These are phyloP conservation scores for Saccharomycopsis fodiens DNA, from an alignment of 805 yeast species.

Conservation along the genomic window DNA sequence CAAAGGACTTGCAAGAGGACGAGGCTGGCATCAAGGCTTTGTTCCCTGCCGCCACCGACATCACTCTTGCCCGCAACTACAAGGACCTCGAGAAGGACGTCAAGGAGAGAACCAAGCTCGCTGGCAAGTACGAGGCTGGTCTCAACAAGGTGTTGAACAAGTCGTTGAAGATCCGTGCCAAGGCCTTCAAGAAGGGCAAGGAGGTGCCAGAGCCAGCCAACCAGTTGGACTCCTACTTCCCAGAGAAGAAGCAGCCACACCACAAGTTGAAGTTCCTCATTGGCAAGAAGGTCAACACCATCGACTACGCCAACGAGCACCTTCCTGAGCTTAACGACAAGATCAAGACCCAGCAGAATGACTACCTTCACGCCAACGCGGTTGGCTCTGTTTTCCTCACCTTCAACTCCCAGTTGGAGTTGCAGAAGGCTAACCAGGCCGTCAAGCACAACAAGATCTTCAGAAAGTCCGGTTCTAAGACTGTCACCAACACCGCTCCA, in stretches of 20 bases:
- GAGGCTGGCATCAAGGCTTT: conserved; percentile 46
- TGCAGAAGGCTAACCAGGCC: conserved; percentile 86
- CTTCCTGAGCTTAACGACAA: conserved; percentile 63
- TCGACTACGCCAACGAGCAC: conserved; percentile 61
- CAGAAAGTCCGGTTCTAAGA: conserved; percentile 39
- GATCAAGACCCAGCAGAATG: conserved; percentile 50
- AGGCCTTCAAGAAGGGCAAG: conserved; percentile 50
- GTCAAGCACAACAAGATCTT: conserved; percentile 43
- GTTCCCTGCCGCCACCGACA: conserved; percentile 54
- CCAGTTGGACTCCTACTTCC: conserved; percentile 54
- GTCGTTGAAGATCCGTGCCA: conserved; percentile 48
- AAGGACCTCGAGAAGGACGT: conserved; percentile 46
- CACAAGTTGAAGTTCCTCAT: conserved; percentile 63
- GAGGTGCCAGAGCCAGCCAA: conserved; percentile 49
- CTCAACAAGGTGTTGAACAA: conserved; percentile 52
- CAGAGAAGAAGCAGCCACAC: conserved; percentile 73
- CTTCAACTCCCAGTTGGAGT: conserved; percentile 77
- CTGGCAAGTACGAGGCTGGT: conserved; percentile 57
- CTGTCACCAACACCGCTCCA: conserved; percentile 62
- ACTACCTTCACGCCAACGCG: conserved; percentile 43
- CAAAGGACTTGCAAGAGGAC: conserved; percentile 36
- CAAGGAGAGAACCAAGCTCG: conserved; percentile 56
- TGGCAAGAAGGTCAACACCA: conserved; percentile 81
- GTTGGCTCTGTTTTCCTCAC: conserved; percentile 70
- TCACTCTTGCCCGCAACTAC: conserved; percentile 61